Conservation (phyloP, 192 early-diverging fungal species). For the Funneliformis mosseae region DNA sequence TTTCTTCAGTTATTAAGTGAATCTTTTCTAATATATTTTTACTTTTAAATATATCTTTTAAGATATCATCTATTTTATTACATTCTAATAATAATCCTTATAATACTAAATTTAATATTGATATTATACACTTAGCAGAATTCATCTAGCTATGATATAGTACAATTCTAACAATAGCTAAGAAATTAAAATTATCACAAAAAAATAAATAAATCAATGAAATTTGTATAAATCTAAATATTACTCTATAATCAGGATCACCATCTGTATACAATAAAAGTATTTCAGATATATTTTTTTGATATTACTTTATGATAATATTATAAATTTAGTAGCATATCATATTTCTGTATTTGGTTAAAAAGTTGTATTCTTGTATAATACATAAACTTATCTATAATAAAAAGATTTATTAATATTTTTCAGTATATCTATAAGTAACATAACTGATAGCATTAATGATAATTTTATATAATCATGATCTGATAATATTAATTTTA, state of each 20-base stretch:
- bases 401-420: background rate
- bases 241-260: background rate
- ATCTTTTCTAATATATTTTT: background rate
- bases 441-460: background rate
- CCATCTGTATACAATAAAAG: background rate
- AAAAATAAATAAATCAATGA: conserved; percentile 5
- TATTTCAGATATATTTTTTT: background rate
- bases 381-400: background rate
- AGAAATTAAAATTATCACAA: background rate
- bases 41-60: background rate
- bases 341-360: background rate
- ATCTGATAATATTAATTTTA: background rate
- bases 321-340: conserved; percentile 12
- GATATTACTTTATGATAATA: background rate
- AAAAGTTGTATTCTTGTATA: conserved; percentile 6
- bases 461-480: conserved; percentile 1
- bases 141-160: background rate
- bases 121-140: background rate
- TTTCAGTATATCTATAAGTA: background rate
- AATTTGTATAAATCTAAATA: background rate
- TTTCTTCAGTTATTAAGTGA: background rate
- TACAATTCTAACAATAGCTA: background rate
- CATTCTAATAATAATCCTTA: background rate
- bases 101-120: conserved; percentile 10
- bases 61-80: background rate